Base-by-base conservation (phyloP, 2,329 filamentous ascomycete species). In the Phyllosticta citriasiana region DNA sequence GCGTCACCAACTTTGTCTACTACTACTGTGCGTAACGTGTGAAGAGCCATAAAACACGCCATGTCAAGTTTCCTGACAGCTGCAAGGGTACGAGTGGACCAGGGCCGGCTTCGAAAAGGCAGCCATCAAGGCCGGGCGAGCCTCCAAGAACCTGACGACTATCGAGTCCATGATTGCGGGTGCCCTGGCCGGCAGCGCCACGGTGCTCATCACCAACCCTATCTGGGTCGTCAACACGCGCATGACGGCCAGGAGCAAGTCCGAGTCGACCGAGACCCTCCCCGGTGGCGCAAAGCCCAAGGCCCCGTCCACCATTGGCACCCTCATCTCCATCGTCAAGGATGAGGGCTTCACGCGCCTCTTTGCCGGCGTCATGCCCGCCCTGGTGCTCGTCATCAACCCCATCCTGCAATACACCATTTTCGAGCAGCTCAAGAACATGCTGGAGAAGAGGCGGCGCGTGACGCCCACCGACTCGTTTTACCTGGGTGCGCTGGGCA, bases 141-240 rank as follows among this genome's bases (percentile, higher is more conserved):
- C 86, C 62, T 86, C 83, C 64, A 88, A 85, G 77, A 92, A 91
- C 73, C 87, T 99, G 73, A 94, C 90, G 19, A 96, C 94, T 0
- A 75, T 93, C 67, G 93, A 99, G 79, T 88, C 88, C 67, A 99
- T 99, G 88, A 87, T 96, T 63, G 93, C 94, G 2, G 94, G 94
- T 66, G 94, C 94, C 62, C 82, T 99, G 68, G 94, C 94, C 51
- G 94, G 94, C 12, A 92, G 88, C 66, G 93, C 93, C 12, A 99
- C 94, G 19, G 94, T 99, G 66, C 82, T 99, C 70, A 82, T 97
- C 70, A 99, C 94, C 64, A 99, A 99, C 80, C 94, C 94, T 55
- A 99, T 99, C 77, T 99, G 94, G 94, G 94, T 99, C 57, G 82
- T 99, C 74, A 99, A 99, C 81, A 99, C 94, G 60, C 88, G 94